phyloP scores from a whole-genome alignment of 2,329 filamentous ascomycete species.

The Nannizzia gypsea region DNA sequence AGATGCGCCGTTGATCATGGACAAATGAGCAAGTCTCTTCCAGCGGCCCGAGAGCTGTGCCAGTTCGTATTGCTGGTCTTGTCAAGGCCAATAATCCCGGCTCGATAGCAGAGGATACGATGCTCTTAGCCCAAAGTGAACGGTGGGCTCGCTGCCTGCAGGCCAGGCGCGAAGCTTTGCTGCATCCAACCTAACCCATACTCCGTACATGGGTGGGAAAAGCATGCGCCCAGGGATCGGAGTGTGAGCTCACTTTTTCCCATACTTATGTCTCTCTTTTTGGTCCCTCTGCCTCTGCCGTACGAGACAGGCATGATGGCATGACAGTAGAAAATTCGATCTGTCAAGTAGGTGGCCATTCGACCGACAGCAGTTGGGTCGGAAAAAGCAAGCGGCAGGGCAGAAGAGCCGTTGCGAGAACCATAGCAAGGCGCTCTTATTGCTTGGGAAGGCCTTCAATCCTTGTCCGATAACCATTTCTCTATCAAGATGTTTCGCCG shows the following conservation, averaged over 20 bases:
- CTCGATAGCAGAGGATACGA: background rate
- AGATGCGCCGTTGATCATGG: slow-evolving; percentile 3
- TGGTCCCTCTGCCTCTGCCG: too few relatives aligned
- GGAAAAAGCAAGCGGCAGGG: background rate
- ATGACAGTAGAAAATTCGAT: too few relatives aligned
- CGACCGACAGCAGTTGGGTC: background rate
- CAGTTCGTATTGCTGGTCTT: background rate
- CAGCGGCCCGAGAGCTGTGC: slow-evolving; percentile 3
- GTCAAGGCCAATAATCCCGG: background rate
- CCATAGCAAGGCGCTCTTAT: background rate
- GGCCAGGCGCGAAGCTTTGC: background rate
- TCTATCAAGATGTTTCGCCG: slow-evolving; percentile 1
- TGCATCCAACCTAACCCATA: slow-evolving; percentile 1
- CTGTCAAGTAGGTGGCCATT: background rate
- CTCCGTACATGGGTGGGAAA: background rate
- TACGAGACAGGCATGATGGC: too few relatives aligned
- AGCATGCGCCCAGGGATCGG: background rate
- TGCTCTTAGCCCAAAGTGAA: background rate
- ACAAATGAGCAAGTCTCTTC: slow-evolving; percentile 4
- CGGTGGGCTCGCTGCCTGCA: background rate
- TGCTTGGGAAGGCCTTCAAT: background rate
- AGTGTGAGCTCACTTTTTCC: background rate
- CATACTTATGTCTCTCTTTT: background rate
- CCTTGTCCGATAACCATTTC: background rate
- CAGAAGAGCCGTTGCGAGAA: background rate